A percentile compares a stretch with the other conserved stretches of the same genome.
Conservation (phyloP, 768 basidiomycete genomes). For the Boletus reticuloceps region DNA sequence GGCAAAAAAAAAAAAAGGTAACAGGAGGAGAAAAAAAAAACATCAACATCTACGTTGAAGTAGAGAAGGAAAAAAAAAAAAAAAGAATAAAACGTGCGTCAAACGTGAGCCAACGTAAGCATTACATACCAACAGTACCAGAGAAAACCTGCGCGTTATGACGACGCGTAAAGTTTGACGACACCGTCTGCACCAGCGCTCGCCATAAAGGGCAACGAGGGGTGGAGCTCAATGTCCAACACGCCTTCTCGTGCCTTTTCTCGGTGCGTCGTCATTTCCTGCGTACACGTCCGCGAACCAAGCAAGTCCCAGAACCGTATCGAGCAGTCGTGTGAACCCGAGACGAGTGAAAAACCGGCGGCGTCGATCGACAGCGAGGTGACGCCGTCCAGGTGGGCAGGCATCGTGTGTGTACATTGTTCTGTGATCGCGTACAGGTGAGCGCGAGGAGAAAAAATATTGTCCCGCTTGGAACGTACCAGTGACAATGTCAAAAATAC, state of each 20-base stretch:
- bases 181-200: conserved; percentile 97
- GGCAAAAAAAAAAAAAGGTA: too few relatives aligned
- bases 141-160: conserved; percentile 35
- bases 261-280: conserved; percentile 88
- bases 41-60: conserved; percentile 11
- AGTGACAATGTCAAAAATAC: conserved; percentile 81
- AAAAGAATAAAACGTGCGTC: too few relatives aligned
- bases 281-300: conserved; percentile 74
- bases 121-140: background rate
- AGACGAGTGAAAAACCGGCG: conserved; percentile 82
- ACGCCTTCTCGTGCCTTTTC: conserved; percentile 91
- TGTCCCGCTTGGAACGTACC: conserved; percentile 46
- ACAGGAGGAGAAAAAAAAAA: too few relatives aligned
- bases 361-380: conserved; percentile 89
- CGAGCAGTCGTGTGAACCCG: conserved; percentile 92
- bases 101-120: conserved; percentile 13
- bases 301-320: conserved; percentile 93
- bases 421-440: conserved; percentile 39
- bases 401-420: conserved; percentile 85
- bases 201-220: conserved; percentile 80
- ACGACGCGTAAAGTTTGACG: conserved; percentile 87
- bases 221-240: conserved; percentile 82
- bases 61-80: too few relatives aligned
- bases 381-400: conserved; percentile 88
- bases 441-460: background rate